Evolutionary conservation across 2,329 filamentous ascomycete genomes (phyloP).

Genomic region (Fusarium begoniae): DNA sequence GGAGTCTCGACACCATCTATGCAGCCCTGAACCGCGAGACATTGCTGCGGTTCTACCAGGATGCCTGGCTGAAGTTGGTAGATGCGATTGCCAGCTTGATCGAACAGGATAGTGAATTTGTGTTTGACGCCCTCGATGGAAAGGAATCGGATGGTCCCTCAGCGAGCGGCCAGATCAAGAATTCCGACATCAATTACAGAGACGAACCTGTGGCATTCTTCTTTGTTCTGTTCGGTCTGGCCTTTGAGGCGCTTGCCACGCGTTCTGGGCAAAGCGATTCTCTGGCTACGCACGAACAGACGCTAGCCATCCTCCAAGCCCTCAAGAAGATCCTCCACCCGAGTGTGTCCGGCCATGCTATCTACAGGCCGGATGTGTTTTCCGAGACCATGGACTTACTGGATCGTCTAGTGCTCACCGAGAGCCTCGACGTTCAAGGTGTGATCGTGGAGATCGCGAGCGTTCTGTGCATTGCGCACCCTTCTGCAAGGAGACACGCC

Average conservation of each 20-base stretch:
- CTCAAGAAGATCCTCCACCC: constrained; percentile 95
- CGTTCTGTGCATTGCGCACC: constrained; percentile 89
- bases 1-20: constrained; percentile 92
- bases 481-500: constrained; percentile 73
- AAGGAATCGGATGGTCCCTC: constrained; percentile 67
- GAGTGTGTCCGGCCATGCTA: constrained; percentile 93
- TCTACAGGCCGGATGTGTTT: constrained; percentile 95
- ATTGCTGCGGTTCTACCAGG: constrained; percentile 93
- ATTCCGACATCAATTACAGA: constrained; percentile 91
- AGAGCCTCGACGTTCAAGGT: constrained; percentile 85
- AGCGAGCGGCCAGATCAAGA: constrained; percentile 65
- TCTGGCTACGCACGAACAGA: constrained; percentile 78
- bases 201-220: constrained; percentile 99
- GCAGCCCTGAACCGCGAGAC: constrained; percentile 95
- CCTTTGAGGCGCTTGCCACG: constrained; percentile 93
- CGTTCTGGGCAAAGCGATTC: constrained; percentile 64
- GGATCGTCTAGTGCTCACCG: constrained; percentile 90
- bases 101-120: constrained; percentile 96
- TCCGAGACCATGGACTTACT: constrained; percentile 97
- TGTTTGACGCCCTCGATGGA: constrained; percentile 95
- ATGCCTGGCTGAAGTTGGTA: constrained; percentile 94
- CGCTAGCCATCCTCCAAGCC: constrained; percentile 86
- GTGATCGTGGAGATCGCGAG: constrained; percentile 95
- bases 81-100: constrained; percentile 97
- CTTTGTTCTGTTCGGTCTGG: constrained; percentile 95